A percentile compares a stretch with the other conserved stretches of the same genome.
These are phyloP conservation scores for Umbelopsis isabellina DNA, from an alignment of 192 early-diverging fungal species.

Conservation along the genomic window DNA sequence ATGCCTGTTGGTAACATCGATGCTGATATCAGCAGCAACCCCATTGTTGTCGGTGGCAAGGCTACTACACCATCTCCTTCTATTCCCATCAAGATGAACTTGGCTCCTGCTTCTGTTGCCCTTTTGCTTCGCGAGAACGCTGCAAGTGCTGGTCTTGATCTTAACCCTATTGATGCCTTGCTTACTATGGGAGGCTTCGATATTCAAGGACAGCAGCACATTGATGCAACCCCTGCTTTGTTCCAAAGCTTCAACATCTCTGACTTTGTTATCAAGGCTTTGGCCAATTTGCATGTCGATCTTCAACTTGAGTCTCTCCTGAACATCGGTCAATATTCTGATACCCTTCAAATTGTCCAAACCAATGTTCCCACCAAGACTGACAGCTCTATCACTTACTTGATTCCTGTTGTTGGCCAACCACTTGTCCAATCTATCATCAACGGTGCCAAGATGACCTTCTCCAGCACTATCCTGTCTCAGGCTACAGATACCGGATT, in stretches of 20 bases:
- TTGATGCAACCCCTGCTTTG: slow-evolving; percentile 27
- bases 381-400: slow-evolving; percentile 47
- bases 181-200: slow-evolving; percentile 46
- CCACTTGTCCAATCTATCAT: slow-evolving; percentile 57
- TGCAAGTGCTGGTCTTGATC: slow-evolving; percentile 45
- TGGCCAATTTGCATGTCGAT: slow-evolving; percentile 50
- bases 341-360: slow-evolving; percentile 44
- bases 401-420: slow-evolving; percentile 51
- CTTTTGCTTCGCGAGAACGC: slow-evolving; percentile 51
- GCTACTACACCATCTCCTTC: slow-evolving; percentile 38
- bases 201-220: slow-evolving; percentile 34
- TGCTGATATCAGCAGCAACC: slow-evolving; percentile 46
- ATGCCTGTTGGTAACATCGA: slow-evolving; percentile 49
- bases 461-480: slow-evolving; percentile 37
- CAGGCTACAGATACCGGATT: slow-evolving; percentile 41
- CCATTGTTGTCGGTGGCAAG: slow-evolving; percentile 44
- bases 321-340: slow-evolving; percentile 52
- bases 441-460: slow-evolving; percentile 31
- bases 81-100: slow-evolving; percentile 51
- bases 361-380: slow-evolving; percentile 42
- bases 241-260: slow-evolving; percentile 53
- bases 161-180: slow-evolving; percentile 49
- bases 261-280: slow-evolving; percentile 47
- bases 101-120: slow-evolving; percentile 50
- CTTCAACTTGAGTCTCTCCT: slow-evolving; percentile 46